phyloP scores from a whole-genome alignment of 345 rosid genomes.

The Salix caprea region DNA sequence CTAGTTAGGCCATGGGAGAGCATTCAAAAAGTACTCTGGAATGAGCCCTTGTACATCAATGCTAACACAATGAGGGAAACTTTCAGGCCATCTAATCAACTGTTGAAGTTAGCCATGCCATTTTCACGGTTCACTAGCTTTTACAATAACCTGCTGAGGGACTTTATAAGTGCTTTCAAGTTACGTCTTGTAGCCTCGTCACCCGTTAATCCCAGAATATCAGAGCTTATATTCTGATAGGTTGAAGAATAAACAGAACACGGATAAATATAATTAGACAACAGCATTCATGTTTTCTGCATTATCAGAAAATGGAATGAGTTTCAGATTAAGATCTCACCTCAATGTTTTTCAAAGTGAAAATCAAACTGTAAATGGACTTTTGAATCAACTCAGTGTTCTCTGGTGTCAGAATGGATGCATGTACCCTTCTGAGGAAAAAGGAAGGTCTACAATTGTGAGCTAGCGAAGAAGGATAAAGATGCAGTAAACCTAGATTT shows the following conservation, averaged over 20 bases:
- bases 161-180: slow-evolving; percentile 83
- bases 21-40: not conserved
- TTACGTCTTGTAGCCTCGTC: slow-evolving; percentile 84
- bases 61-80: not conserved
- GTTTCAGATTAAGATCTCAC: slow-evolving; percentile 32
- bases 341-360: slow-evolving; percentile 93
- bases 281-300: not conserved
- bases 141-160: slow-evolving; percentile 88
- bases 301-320: not conserved
- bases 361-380: slow-evolving; percentile 76
- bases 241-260: not conserved
- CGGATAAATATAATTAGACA: not conserved
- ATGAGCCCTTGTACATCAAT: not conserved
- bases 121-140: slow-evolving; percentile 11
- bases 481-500: not conserved
- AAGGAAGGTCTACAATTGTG: not conserved
- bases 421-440: slow-evolving; percentile 33
- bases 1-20: not conserved
- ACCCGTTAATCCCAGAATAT: slow-evolving; percentile 95
- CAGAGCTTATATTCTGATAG: slow-evolving; percentile 88
- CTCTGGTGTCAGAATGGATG: slow-evolving; percentile 89
- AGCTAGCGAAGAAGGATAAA: not conserved
- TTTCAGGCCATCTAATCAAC: not conserved
- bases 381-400: slow-evolving; percentile 79
- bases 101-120: not conserved